Base-by-base conservation (phyloP, 2,329 filamentous ascomycete genomes). In the Zalaria sp. region DNA sequence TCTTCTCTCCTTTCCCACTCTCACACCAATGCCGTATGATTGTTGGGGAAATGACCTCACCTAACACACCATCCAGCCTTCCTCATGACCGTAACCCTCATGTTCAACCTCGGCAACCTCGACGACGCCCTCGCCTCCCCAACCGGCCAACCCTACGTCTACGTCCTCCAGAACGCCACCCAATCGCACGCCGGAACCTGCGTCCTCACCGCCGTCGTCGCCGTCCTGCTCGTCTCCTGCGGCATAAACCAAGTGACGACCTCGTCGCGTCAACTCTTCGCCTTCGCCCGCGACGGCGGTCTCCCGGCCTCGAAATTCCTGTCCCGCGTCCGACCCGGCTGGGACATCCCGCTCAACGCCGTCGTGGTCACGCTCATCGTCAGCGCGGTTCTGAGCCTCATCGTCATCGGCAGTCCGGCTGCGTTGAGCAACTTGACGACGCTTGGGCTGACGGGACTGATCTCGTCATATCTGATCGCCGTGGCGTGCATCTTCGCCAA, bases 101-200 rank as follows among this genome's bases (percentile, higher is more conserved):
- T 60, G 27, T 56, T 57, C 35, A 52, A 54, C 27, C 42, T 59
- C 7, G 48, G 53, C 31, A 47, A 51, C 18, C 43, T 57, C 34
- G 51, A 57, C 39, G 44, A 49, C 40, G 51, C 52, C 6, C 50
- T 42, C 45, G 51, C 34, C 34, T 57, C 39, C 44, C 53, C 40
- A 41, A 55, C 51, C 7, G 46, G 43, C n/a, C 43, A 48, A n/a
- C 46, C 47, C 0, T 53, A 51, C 44, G 48, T 53, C 25, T 44
- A 49, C 8, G 45, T 53, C 26, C 50, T 55, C 18, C 51, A 52
- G 35, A 53, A 54, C 27, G 46, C 47, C 3, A 55, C 53, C 1
- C 41, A 43, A 35, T 51, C 48, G 27, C 44, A 47, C 10, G 41
- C 46, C 5, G 53, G 48, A 2, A 53, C 52, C 2, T 51, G 48